phyloP scores from a whole-genome alignment of 2,329 filamentous ascomycete genomes.

The Basipetospora chlamydospora region DNA sequence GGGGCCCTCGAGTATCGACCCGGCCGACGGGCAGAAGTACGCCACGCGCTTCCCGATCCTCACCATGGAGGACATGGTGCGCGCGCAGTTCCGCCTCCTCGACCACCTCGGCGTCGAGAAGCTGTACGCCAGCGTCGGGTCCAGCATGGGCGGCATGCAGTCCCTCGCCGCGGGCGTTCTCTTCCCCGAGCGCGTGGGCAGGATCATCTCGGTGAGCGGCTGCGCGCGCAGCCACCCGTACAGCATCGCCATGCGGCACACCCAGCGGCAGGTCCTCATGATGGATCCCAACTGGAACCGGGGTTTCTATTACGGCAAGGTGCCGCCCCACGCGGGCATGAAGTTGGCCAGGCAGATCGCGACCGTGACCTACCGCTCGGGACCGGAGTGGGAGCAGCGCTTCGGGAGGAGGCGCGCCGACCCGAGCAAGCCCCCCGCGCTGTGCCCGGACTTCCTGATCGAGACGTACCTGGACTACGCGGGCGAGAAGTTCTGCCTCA shows the following conservation, averaged over 20 bases:
- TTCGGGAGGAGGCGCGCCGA: constrained; percentile 84
- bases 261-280: constrained; percentile 94
- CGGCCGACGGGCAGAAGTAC: constrained; percentile 74
- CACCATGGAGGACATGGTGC: constrained; percentile 95
- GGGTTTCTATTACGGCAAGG: constrained; percentile 78
- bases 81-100: constrained; percentile 81
- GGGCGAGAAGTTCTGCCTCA: constrained; percentile 93
- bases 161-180: constrained; percentile 75
- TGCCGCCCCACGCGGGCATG: constrained; percentile 93
- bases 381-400: constrained; percentile 92
- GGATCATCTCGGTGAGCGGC: constrained; percentile 79
- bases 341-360: constrained; percentile 95
- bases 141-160: constrained; percentile 98
- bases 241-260: constrained; percentile 97
- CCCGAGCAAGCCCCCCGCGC: constrained; percentile 66
- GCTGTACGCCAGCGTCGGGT: constrained; percentile 84
- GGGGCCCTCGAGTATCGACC: constrained; percentile 76
- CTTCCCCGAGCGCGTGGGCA: constrained; percentile 67
- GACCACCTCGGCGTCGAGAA: constrained; percentile 63
- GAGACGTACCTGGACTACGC: constrained; percentile 98
- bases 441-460: constrained; percentile 96
- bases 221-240: constrained; percentile 93
- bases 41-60: constrained; percentile 91
- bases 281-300: constrained; percentile 97
- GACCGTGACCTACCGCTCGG: constrained; percentile 91